Evolutionary conservation across 2,329 filamentous ascomycete genomes (phyloP).

Genomic region (Rutstroemia sp.): DNA sequence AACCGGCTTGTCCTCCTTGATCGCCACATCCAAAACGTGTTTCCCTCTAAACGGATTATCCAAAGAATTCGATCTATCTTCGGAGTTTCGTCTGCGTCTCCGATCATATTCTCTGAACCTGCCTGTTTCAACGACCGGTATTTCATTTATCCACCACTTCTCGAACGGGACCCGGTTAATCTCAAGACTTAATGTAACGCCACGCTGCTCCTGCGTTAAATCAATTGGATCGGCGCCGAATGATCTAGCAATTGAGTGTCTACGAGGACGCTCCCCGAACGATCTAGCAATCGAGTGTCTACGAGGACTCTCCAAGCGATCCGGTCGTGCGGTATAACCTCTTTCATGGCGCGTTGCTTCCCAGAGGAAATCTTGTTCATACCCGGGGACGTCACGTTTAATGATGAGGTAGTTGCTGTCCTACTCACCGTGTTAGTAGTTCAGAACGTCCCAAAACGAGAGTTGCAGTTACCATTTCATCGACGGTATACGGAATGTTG

Average conservation of each 20-base stretch:
- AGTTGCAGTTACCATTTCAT: constrained; percentile 30
- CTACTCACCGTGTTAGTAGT: constrained; percentile 26
- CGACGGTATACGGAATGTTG: constrained; percentile 47
- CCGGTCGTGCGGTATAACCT: too few relatives aligned
- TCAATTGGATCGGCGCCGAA: too few relatives aligned
- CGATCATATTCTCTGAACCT: too few relatives aligned
- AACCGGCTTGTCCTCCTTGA: neutral
- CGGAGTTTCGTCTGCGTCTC: too few relatives aligned
- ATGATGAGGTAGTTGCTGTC: constrained; percentile 66
- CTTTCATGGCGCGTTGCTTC: constrained; percentile 49
- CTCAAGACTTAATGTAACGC: neutral
- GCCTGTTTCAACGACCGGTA: too few relatives aligned
- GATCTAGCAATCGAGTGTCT: too few relatives aligned
- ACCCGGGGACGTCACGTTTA: constrained; percentile 64
- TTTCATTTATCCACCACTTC: neutral
- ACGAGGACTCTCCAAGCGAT: too few relatives aligned
- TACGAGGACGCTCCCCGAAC: too few relatives aligned
- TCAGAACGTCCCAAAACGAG: too few relatives aligned
- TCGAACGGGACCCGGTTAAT: neutral
- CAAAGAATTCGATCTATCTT: too few relatives aligned
- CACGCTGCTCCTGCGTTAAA: too few relatives aligned
- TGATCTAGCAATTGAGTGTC: too few relatives aligned
- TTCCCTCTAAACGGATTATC: neutral
- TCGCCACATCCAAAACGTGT: constrained; percentile 6
- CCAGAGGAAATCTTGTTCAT: constrained; percentile 65